These are phyloP conservation scores for Fermentozyma sake DNA, from an alignment of 1,139 yeast species.

Conservation along the genomic window DNA sequence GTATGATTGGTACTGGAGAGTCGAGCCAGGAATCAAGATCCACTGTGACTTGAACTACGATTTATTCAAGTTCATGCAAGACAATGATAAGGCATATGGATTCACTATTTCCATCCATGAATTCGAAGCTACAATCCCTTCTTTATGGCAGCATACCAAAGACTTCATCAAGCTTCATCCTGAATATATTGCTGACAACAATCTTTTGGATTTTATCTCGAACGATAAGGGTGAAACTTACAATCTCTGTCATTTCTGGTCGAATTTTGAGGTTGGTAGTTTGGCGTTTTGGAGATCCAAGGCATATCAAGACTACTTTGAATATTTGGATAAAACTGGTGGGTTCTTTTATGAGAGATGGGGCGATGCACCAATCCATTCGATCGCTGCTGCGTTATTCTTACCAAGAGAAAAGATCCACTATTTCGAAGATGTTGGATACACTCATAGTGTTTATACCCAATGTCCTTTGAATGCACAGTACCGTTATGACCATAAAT, in stretches of 20 bases:
- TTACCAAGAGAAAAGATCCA: conserved; percentile 64
- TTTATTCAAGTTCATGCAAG: conserved; percentile 58
- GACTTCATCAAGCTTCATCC: conserved; percentile 46
- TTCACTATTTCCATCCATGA: conserved; percentile 66
- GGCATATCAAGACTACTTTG: conserved; percentile 65
- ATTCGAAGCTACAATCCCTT: conserved; percentile 51
- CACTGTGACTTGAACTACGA: conserved; percentile 65
- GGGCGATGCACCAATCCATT: conserved; percentile 95
- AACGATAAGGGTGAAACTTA: conserved; percentile 62
- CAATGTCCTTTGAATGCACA: conserved; percentile 52
- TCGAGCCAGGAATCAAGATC: conserved; percentile 62
- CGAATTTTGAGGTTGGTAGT: conserved; percentile 82
- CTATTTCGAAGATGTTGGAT: conserved; percentile 79
- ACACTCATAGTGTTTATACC: conserved; percentile 63
- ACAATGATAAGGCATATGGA: conserved; percentile 56
- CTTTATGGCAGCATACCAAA: conserved; percentile 55
- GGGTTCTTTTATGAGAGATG: conserved; percentile 93
- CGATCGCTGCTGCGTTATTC: conserved; percentile 74
- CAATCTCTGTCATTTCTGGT: conserved; percentile 89
- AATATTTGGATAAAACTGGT: conserved; percentile 68
- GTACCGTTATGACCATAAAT: conserved; percentile 41
- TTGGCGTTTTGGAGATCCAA: conserved; percentile 71
- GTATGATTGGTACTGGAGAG: conserved; percentile 88
- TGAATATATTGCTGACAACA: conserved; percentile 40
- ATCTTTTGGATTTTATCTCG: conserved; percentile 48